Evolutionary conservation across 495 filamentous ascomycete species (phyloP), one percentile per base, ranked within the genome.

Genomic region (Durotheca rogersii): DNA sequence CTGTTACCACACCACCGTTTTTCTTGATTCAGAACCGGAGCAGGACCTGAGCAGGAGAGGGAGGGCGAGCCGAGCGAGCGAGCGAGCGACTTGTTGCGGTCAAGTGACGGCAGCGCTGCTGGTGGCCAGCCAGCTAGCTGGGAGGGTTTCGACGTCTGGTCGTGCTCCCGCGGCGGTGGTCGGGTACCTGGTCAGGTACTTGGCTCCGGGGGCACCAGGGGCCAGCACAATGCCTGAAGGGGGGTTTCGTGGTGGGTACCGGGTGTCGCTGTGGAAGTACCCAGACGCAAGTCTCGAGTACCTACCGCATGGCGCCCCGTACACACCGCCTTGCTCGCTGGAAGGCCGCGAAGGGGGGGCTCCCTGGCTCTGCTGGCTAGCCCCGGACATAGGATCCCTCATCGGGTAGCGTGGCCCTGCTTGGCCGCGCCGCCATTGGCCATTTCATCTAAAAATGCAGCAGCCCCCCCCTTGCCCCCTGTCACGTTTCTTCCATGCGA

Each of bases 381-480:
- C 60, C 51, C 67, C 72, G 72, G 71, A 50, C 53, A 50, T 61
- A 66, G 58, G 67, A 65, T 68, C 60, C 72, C 67, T 65, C 36
- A 63, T 76, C 70, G 59, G 74, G 71, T 66, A 69, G 63, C 35
- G 66, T 60, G 62, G 67, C 53, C 56, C 51, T 61, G 39, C 54
- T 41, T 52, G 61, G 60, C 64, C 38, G 41, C 17, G 49, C 60
- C 52, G 56, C 61, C 61, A 76, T 76, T 77, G 74, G 74, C 51
- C 67, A 67, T 44, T 69, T 73, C 70, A 73, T 74, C 62, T 72
- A 71, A 67, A 53, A 60, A 59, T 65, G 59, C 62, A 64, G 55
- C 63, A 56, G 54, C 57, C 70, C 67, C 70, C 67, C 67, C 62
- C 50, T 64, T 57, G 38, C 46, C 54, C 62, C 53, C 52, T 51